A percentile compares a stretch with the other conserved stretches of the same genome.
These are phyloP conservation scores for Yamadazyma oceani DNA, from an alignment of 1,139 yeast genomes.

Conservation along the genomic window DNA sequence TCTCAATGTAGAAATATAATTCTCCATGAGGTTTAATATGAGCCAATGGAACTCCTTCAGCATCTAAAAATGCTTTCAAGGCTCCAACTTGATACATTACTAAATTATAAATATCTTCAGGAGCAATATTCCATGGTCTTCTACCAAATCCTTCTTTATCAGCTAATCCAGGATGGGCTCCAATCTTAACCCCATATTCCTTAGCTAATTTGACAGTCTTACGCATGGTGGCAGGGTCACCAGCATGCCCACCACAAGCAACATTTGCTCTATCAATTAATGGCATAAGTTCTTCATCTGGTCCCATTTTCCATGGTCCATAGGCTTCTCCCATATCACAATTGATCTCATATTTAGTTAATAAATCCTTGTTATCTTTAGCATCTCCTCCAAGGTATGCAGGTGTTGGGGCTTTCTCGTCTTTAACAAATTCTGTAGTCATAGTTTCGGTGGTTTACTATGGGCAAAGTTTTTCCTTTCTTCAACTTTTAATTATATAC, in stretches of 20 bases:
- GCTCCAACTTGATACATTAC: constrained; percentile 41
- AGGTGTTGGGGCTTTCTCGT: constrained; percentile 12
- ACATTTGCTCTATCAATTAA: constrained; percentile 37
- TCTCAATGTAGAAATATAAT: constrained; percentile 33
- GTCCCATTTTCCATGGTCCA: constrained; percentile 39
- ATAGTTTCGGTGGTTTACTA: neutral
- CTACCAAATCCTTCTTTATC: constrained; percentile 39
- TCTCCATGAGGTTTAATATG: constrained; percentile 41
- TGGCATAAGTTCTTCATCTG: constrained; percentile 40
- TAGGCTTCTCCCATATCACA: constrained; percentile 43
- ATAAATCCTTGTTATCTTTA: constrained; percentile 12
- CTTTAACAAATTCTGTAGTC: constrained; percentile 6
- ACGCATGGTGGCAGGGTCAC: constrained; percentile 33
- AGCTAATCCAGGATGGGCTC: constrained; percentile 41
- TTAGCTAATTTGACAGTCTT: constrained; percentile 33
- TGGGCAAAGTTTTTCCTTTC: too few species aligned
- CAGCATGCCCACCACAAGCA: constrained; percentile 43
- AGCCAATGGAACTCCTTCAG: constrained; percentile 31
- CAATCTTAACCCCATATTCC: constrained; percentile 29
- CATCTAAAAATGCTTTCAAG: constrained; percentile 33
- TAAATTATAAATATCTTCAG: constrained; percentile 34
- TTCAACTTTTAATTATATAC: too few species aligned
- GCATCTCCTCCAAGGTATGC: constrained; percentile 15
- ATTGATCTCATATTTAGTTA: constrained; percentile 26
- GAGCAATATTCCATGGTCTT: constrained; percentile 29